Conservation (phyloP, 108 stramenopile genomes). For the Cylindrotheca fusiformis region DNA sequence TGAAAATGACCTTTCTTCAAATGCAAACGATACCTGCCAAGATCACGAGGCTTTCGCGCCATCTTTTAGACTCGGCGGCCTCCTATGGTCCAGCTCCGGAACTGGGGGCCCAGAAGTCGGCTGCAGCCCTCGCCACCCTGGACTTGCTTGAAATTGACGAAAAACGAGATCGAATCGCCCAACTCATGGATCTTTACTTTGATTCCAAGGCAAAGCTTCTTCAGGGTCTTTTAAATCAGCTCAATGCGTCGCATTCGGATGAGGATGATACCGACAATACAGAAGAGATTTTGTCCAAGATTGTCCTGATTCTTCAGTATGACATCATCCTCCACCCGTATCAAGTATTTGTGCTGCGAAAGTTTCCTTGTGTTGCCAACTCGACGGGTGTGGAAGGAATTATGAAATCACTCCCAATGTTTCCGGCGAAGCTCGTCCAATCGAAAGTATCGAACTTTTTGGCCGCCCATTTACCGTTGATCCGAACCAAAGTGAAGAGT, state of each 20-base stretch:
- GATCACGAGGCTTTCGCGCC: constrained; percentile 53
- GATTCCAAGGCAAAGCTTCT: constrained; percentile 76
- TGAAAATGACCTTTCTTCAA: constrained; percentile 83
- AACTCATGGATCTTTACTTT: constrained; percentile 79
- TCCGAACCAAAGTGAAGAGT: constrained; percentile 79
- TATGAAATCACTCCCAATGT: constrained; percentile 66
- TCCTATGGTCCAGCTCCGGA: constrained; percentile 28
- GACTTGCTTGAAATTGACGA: constrained; percentile 49
- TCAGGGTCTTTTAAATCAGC: constrained; percentile 53
- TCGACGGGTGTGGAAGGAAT: constrained; percentile 22
- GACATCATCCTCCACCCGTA: constrained; percentile 84
- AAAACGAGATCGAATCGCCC: constrained; percentile 10
- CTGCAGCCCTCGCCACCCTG: constrained; percentile 68
- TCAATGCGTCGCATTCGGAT: constrained; percentile 24
- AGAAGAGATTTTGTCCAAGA: constrained; percentile 70
- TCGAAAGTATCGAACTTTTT: constrained; percentile 76
- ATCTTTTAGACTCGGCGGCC: constrained; percentile 42
- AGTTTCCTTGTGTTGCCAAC: constrained; percentile 30
- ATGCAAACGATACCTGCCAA: constrained; percentile 71
- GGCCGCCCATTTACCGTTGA: constrained; percentile 76
- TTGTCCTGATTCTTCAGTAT: constrained; percentile 81
- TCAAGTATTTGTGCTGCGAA: constrained; percentile 72
- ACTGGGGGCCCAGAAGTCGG: constrained; percentile 46
- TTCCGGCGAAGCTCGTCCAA: constrained; percentile 57
- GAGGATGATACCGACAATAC: constrained; percentile 32